Conservation (phyloP, 2,329 filamentous ascomycete genomes). For the Zopfia rhizophila region DNA sequence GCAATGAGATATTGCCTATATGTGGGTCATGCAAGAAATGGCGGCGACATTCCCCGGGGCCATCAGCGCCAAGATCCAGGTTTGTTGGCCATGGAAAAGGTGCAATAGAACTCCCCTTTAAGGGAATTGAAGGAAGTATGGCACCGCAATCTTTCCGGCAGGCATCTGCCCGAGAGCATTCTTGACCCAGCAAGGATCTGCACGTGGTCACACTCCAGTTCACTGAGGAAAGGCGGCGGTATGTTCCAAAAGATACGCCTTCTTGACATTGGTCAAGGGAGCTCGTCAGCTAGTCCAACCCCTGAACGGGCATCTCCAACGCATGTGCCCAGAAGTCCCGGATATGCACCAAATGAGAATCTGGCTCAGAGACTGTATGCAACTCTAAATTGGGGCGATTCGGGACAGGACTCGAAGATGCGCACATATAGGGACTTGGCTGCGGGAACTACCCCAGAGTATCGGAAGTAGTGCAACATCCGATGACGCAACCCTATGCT, state of each 20-base stretch:
- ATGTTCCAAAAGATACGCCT: conserved; percentile 20
- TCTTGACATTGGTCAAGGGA: background rate
- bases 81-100: conserved; percentile 8
- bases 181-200: background rate
- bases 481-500: conserved; percentile 5
- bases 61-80: conserved; percentile 5
- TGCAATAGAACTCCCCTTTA: background rate
- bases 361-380: conserved; percentile 2
- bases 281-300: background rate
- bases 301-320: background rate
- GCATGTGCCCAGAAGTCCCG: conserved; percentile 1
- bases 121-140: no score
- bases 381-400: conserved; percentile 1
- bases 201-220: conserved; percentile 11
- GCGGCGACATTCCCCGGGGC: conserved; percentile 12
- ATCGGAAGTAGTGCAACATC: conserved; percentile 11
- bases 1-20: conserved; percentile 20
- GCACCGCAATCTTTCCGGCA: background rate
- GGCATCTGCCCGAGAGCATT: background rate
- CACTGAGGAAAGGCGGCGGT: conserved; percentile 5
- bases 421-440: conserved; percentile 7
- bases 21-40: conserved; percentile 16
- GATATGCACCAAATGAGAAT: background rate
- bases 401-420: background rate
- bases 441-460: conserved; percentile 9